phyloP scores from a whole-genome alignment of 2,329 filamentous ascomycete genomes.

The Colletotrichum sp. region DNA sequence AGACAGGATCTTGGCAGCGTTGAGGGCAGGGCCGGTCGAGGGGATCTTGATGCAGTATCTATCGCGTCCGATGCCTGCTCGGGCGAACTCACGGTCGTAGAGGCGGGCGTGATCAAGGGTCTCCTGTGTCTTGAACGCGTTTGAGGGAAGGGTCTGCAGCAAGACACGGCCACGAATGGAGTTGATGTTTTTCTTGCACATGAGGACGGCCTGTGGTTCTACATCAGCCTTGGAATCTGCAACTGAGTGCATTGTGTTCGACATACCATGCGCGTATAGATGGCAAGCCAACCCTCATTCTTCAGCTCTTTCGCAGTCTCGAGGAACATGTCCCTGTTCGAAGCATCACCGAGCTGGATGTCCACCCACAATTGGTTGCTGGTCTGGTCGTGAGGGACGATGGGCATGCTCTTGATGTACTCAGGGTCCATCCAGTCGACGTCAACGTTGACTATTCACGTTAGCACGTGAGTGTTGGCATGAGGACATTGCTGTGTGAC shows the following conservation, averaged over 20 bases:
- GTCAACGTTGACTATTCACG: slow-evolving; percentile 49
- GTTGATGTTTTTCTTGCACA: slow-evolving; percentile 52
- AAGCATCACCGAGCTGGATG: slow-evolving; percentile 46
- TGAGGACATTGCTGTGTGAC: neutral
- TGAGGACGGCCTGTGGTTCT: slow-evolving; percentile 40
- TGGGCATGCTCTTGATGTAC: slow-evolving; percentile 48
- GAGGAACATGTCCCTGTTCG: slow-evolving; percentile 46
- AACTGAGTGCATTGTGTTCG: neutral
- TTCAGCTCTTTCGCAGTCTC: slow-evolving; percentile 48
- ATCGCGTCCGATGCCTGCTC: slow-evolving; percentile 47
- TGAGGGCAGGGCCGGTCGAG: slow-evolving; percentile 50
- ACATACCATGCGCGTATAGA: slow-evolving; percentile 50
- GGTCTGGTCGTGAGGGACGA: slow-evolving; percentile 52
- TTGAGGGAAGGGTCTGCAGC: slow-evolving; percentile 50
- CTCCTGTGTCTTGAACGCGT: slow-evolving; percentile 48
- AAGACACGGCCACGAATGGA: slow-evolving; percentile 52
- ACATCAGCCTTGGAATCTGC: neutral
- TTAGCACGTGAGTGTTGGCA: neutral
- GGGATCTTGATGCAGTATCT: slow-evolving; percentile 58
- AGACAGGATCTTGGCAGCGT: slow-evolving; percentile 46
- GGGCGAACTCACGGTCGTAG: slow-evolving; percentile 51
- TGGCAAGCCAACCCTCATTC: slow-evolving; percentile 49
- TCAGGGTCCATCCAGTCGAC: slow-evolving; percentile 58
- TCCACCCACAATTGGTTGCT: slow-evolving; percentile 56
- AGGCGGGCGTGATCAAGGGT: slow-evolving; percentile 51